Conservation (phyloP, 345 rosid genomes). For the Populus pruinosa region DNA sequence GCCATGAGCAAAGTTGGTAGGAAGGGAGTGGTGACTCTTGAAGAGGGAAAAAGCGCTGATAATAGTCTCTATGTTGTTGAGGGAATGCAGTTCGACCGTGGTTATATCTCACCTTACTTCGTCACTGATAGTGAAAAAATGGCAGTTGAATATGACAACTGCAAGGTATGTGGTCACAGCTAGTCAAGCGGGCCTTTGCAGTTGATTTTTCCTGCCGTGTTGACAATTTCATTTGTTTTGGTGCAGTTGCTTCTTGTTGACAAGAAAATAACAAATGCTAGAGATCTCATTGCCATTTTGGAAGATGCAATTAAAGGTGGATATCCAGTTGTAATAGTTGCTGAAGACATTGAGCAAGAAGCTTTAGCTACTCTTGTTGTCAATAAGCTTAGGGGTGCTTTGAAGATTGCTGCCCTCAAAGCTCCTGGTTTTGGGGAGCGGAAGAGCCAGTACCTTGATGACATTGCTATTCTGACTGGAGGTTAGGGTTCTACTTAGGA, state of each 20-base stretch:
- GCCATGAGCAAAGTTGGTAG: constrained; percentile 97
- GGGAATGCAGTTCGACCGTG: constrained; percentile 99
- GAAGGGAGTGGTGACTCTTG: constrained; percentile 95
- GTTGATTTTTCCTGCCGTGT: neutral
- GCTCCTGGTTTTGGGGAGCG: constrained; percentile 99
- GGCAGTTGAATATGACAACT: constrained; percentile 92
- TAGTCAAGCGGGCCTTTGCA: neutral
- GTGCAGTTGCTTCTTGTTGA: constrained; percentile 94
- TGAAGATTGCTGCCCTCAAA: constrained; percentile 92
- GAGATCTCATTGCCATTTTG: constrained; percentile 77
- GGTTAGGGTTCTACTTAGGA: constrained; percentile 31
- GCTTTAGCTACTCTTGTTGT: constrained; percentile 96
- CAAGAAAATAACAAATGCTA: constrained; percentile 92
- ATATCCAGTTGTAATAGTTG: constrained; percentile 68
- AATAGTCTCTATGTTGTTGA: constrained; percentile 94
- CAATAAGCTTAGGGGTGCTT: constrained; percentile 85
- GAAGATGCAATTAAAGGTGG: constrained; percentile 89
- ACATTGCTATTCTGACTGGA: constrained; percentile 91
- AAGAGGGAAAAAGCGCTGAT: constrained; percentile 98
- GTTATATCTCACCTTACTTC: constrained; percentile 96
- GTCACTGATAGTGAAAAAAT: constrained; percentile 97
- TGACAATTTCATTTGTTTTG: constrained; percentile 2
- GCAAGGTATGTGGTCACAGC: constrained; percentile 57
- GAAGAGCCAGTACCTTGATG: constrained; percentile 95
- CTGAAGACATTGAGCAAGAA: constrained; percentile 98